Evolutionary conservation across 2,329 filamentous ascomycete species (phyloP).

Genomic region (Paracoccidioides lutzii): DNA sequence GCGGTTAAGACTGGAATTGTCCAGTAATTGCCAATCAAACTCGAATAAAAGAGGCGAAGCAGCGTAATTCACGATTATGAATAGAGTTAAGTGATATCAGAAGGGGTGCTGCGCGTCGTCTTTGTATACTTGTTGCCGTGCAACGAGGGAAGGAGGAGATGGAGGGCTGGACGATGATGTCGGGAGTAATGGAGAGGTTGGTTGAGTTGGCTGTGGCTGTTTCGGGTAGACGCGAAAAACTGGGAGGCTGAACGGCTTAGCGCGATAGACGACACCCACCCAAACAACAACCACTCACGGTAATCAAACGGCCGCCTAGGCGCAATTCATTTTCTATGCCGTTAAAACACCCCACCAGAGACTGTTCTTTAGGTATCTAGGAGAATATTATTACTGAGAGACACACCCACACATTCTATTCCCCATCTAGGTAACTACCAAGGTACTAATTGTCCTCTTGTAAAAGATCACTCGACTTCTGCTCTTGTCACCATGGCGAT

Average conservation of each 20-base stretch:
- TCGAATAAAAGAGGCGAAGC: not conserved
- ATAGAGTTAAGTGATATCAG: not conserved
- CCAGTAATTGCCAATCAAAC: not conserved
- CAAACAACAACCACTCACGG: not conserved
- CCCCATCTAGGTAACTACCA: not conserved
- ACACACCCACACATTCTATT: not conserved
- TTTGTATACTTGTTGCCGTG: not conserved
- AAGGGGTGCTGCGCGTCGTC: not conserved
- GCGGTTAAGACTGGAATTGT: not conserved
- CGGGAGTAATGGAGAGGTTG: not conserved
- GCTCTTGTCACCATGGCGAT: constrained; percentile 5
- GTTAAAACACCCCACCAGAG: too few relatives aligned
- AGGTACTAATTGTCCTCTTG: not conserved
- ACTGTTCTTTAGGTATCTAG: too few relatives aligned
- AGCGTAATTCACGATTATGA: not conserved
- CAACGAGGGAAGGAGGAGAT: not conserved
- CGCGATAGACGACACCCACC: not conserved
- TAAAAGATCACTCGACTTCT: not conserved
- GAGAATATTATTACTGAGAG: too few relatives aligned
- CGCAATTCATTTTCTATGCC: too few relatives aligned
- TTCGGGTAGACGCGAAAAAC: constrained; percentile 1
- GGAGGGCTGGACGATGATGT: not conserved
- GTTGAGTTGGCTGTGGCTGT: not conserved
- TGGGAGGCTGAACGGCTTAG: not conserved
- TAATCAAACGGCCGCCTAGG: too few relatives aligned